phyloP scores from a whole-genome alignment of 2,329 filamentous ascomycete genomes.

The Elsinoe ampelina region DNA sequence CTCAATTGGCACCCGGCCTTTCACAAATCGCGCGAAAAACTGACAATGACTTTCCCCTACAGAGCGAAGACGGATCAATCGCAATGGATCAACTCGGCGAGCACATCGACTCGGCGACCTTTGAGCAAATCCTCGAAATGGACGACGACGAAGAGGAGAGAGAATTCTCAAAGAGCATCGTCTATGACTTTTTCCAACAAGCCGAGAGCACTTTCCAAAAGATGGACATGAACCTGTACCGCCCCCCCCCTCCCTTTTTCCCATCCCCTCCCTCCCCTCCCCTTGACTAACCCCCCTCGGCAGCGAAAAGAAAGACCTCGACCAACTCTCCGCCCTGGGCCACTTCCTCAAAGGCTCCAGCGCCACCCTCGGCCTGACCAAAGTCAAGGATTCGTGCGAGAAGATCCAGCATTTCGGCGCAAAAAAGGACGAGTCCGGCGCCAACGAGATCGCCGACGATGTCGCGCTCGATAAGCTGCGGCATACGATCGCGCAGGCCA shows the following conservation, averaged over 20 bases:
- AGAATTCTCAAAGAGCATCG: constrained; percentile 82
- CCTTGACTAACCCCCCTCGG: constrained; percentile 11
- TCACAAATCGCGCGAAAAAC: background rate
- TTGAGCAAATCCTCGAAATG: constrained; percentile 96
- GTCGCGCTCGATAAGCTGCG: constrained; percentile 61
- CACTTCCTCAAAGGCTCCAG: constrained; percentile 98
- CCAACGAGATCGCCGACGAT: constrained; percentile 55
- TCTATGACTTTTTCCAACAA: constrained; percentile 88
- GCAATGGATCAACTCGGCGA: constrained; percentile 59
- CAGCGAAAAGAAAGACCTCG: constrained; percentile 60
- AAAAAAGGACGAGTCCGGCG: constrained; percentile 68
- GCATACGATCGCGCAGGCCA: constrained; percentile 60
- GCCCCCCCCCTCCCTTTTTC: background rate
- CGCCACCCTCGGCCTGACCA: constrained; percentile 80
- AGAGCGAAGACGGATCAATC: constrained; percentile 40
- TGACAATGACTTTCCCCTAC: background rate
- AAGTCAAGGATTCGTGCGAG: constrained; percentile 88
- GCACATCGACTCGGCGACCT: constrained; percentile 68
- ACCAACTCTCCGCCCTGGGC: constrained; percentile 70
- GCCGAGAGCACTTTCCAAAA: constrained; percentile 74
- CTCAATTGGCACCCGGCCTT: background rate
- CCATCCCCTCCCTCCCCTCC: background rate
- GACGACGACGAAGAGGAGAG: constrained; percentile 78
- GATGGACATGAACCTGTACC: constrained; percentile 67
- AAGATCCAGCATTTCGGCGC: constrained; percentile 92